Base-by-base conservation (phyloP, 331 rosid species). In the Telfairia occidentalis region DNA sequence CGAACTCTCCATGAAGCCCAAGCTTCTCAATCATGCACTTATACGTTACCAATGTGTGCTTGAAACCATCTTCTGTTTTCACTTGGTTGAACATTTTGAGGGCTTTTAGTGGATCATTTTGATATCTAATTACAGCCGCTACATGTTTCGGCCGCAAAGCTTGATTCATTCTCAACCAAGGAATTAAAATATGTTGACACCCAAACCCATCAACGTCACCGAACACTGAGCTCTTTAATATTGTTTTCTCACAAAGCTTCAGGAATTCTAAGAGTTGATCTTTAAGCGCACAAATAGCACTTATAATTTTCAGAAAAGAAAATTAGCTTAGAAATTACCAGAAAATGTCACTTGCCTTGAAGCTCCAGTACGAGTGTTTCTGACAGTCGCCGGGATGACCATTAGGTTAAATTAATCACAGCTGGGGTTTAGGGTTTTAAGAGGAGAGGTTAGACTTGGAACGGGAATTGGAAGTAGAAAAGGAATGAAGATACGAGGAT, bases 11-110 rank as follows among this genome's bases (percentile, higher is more conserved):
- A 72, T 91, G 89, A 73, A 77, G 70, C 29, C 98, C 98, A 29
- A 93, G 95, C 84, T 91, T 93, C 29, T 89, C 91, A 55, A 88
- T 73, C 84, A 93, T 87, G 84, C 88, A 87, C 37, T 86, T 89
- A 80, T 91, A 93, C 12, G 97, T 89, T 1, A 54, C 73, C 3
- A 88, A 64, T 11, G 89, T 91, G 81, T 93, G 97, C 79, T 82
- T 88, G 85, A 86, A 93, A 12, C 96, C 96, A 21, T 89, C 87
- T 81, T 93, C 92, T 18, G 23, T 80, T 78, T 85, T 89, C 73
- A 82, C 92, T 1, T 87, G 78, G 59, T 91, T 88, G 86, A 93
- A 93, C 86, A 88, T 86, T 53, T 85, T 82, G 12, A 93, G 89
- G 1, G 97, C 98, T 50, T 82, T 93, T 11, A 84, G 85, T 37